Conservation (phyloP, 345 rosid genomes). For the Sonneratia caseolaris region DNA sequence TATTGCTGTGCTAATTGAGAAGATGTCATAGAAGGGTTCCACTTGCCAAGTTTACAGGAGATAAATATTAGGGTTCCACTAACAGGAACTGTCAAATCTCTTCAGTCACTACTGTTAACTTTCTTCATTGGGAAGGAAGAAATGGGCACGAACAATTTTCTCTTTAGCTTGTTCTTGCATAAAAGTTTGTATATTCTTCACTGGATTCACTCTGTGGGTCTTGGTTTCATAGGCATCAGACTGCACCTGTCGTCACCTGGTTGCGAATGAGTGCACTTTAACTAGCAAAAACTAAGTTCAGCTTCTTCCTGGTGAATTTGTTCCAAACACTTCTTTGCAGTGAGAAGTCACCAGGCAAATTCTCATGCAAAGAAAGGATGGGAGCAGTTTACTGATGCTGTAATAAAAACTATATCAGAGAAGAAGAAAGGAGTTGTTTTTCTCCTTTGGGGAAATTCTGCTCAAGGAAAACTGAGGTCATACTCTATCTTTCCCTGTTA, state of each 20-base stretch:
- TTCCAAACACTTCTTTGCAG: constrained; percentile 25
- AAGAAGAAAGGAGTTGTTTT: constrained; percentile 87
- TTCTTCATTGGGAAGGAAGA: not conserved
- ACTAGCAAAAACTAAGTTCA: not conserved
- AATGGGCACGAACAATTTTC: not conserved
- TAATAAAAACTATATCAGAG: constrained; percentile 63
- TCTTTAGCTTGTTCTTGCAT: not conserved
- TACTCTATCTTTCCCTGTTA: constrained; percentile 1
- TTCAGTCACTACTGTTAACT: not conserved
- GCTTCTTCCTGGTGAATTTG: not conserved
- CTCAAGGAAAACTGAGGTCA: constrained; percentile 79
- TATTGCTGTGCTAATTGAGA: not conserved
- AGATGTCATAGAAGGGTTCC: not conserved
- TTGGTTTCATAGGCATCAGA: not conserved
- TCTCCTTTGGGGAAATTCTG: constrained; percentile 94
- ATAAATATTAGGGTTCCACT: not conserved
- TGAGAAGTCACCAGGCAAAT: constrained; percentile 74
- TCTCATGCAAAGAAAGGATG: constrained; percentile 98
- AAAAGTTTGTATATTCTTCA: not conserved
- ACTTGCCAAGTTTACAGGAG: not conserved
- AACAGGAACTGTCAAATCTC: not conserved
- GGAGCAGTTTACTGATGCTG: constrained; percentile 94
- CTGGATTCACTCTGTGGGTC: not conserved
- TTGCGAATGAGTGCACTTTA: not conserved
- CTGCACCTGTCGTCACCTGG: not conserved